Evolutionary conservation across 371 early-diverging fungal species (phyloP), one percentile per base, ranked within the genome.

Genomic region (Blastocladiella emersonii): DNA sequence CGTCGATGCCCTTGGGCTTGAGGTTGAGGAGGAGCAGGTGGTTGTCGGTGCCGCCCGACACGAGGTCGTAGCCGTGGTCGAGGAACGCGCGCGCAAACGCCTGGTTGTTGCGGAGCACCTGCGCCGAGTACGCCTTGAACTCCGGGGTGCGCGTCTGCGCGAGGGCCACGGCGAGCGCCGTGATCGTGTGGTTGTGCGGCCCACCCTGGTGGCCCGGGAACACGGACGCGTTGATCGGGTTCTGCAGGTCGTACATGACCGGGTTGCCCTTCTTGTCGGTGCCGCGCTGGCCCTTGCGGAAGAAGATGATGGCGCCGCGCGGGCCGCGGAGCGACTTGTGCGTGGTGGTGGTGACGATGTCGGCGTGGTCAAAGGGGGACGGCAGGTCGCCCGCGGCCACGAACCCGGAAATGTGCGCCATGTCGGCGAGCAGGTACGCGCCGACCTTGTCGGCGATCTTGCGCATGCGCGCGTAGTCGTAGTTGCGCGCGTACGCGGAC

Each of bases 141-240:
- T 89, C 85, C 53, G 89, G 83, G 7, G 84, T 69, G 71, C 78
- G 70, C 56, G 82, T 84, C 72, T 98, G 95, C 75, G 95, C 90
- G 63, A 99, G 78, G 0, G 98, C 97, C 41, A 97, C 98, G 32
- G 99, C 90, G 64, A 98, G 76, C 21, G 98, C 98, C 37, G 93
- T 83, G 66, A 99, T 99, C 56, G 98, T 98, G 80, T 99, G 95
- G 84, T 99, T 98, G 80, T 99, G 99, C 39, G 99, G 98, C 10
- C 99, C 99, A 66, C 99, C 99, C 77, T 99, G 98, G 72, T 94
- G 92, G 45, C 97, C 95, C 23, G 99, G 99, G 81, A 99, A 99
- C 48, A 99, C 99, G 21, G 95, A 90, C 65, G 82, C 81, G 77
- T 99, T 97, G 82, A 98, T 97, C 48, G 87, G 85, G 56, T 76